Base-by-base conservation (phyloP, 345 rosid genomes). In the Conringia planisiliqua region DNA sequence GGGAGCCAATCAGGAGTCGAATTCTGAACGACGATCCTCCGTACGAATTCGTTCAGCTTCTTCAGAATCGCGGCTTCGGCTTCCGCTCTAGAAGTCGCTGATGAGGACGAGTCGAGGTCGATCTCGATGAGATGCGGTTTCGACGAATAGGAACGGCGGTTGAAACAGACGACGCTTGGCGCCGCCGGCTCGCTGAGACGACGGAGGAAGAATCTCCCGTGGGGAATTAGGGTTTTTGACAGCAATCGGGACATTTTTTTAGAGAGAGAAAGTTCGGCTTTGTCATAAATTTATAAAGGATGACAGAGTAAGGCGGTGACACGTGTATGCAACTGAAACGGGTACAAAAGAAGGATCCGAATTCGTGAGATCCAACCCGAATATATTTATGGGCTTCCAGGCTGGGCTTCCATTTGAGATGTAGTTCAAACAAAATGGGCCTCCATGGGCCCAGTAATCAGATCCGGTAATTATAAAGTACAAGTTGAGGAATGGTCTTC, bases 1-100 rank as follows among this genome's bases (percentile, higher is more conserved):
- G 85, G 84, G 2, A 86, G 83, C 87, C 87, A 86, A 66, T 82
- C 82, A 0, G 89, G 85, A 5, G 85, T 62, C 14, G 85, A 80
- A 10, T 78, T 82, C 32, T 73, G 78, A 26, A 86, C 82, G 17
- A 74, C 58, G 56, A 80, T 44, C 48, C 78, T 77, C 6, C 82
- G 65, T 33, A 85, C 57, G 40, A 80, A 66, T 1, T 81, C 85
- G 71, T 83, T 82, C 7, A 85, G 70, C 69, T 68, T 78, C 68
- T 68, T 71, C 17, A 70, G 55, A 29, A 67, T 35, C 52, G 77
- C 81, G 0, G 81, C 78, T 52, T 72, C 77, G 1, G 78, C 59
- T 60, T 78, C 78, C 1, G 74, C 17, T 10, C 67, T 72, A 1
- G 80, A 63, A 10, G 79, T 36, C 24, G 46, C 43, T 36, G 79